These are phyloP conservation scores for Gossypium herbaceum DNA, from an alignment of 345 rosid species.

Conservation along the genomic window DNA sequence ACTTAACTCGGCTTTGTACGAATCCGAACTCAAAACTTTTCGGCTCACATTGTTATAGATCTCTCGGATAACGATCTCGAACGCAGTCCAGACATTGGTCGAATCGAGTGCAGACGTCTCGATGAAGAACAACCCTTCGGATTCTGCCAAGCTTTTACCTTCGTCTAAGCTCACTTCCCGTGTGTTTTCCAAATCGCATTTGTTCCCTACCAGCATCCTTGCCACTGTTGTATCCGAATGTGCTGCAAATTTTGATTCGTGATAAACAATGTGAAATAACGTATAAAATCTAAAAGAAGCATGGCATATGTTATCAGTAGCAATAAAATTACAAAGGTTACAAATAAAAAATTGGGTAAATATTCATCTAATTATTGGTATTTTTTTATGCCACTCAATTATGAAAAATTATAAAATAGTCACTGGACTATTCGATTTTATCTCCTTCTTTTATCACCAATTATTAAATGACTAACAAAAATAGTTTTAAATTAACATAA, in stretches of 20 bases:
- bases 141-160: slow-evolving; percentile 70
- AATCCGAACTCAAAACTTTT: slow-evolving; percentile 52
- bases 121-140: slow-evolving; percentile 72
- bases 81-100: slow-evolving; percentile 70
- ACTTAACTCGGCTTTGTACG: slow-evolving; percentile 49
- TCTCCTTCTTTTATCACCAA: no score
- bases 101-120: slow-evolving; percentile 87
- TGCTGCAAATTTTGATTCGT: slow-evolving; percentile 29
- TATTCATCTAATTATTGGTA: no score
- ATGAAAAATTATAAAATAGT: no score
- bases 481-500: no score
- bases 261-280: background rate
- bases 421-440: no score
- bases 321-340: no score
- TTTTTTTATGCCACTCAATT: no score
- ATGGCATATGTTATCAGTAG: no score
- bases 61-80: slow-evolving; percentile 77
- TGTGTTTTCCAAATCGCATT: slow-evolving; percentile 65
- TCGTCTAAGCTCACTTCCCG: slow-evolving; percentile 72
- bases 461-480: no score
- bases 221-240: slow-evolving; percentile 73
- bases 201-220: slow-evolving; percentile 91
- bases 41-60: slow-evolving; percentile 65
- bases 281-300: no score
- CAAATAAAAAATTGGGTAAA: no score